Evolutionary conservation across 2,329 filamentous ascomycete species (phyloP).

Genomic region (Sporothrix euskadiensis): DNA sequence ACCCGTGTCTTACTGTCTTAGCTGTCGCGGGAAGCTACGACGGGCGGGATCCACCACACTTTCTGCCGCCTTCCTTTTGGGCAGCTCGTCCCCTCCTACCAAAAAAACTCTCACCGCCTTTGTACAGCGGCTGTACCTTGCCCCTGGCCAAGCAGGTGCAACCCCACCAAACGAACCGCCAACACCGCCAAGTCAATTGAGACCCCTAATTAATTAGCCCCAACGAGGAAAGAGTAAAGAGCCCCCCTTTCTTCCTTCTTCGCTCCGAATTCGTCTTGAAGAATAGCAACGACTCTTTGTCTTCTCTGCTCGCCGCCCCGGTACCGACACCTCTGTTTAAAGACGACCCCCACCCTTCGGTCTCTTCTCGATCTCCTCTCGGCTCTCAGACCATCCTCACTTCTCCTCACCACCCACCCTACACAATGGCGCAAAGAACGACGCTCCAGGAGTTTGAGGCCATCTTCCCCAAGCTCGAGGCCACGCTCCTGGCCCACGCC

Average conservation of each 20-base stretch:
- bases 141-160: neutral
- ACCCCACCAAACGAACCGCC: neutral
- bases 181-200: neutral
- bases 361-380: neutral
- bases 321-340: neutral
- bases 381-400: neutral
- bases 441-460: constrained; percentile 85
- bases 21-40: constrained; percentile 16
- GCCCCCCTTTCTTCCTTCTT: neutral
- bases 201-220: constrained; percentile 10
- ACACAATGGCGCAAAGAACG: constrained; percentile 65
- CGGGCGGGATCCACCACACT: neutral
- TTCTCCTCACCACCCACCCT: neutral
- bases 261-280: constrained; percentile 11
- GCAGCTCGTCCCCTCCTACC: neutral
- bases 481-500: constrained; percentile 77
- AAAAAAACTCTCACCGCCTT: constrained; percentile 26
- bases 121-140: neutral
- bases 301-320: neutral
- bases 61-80: constrained; percentile 7
- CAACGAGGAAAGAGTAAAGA: neutral
- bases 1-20: constrained; percentile 24
- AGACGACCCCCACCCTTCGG: neutral
- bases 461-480: constrained; percentile 82
- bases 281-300: constrained; percentile 18